These are phyloP conservation scores for Lachancea mirantina DNA, from an alignment of 805 yeast genomes.

Conservation along the genomic window DNA sequence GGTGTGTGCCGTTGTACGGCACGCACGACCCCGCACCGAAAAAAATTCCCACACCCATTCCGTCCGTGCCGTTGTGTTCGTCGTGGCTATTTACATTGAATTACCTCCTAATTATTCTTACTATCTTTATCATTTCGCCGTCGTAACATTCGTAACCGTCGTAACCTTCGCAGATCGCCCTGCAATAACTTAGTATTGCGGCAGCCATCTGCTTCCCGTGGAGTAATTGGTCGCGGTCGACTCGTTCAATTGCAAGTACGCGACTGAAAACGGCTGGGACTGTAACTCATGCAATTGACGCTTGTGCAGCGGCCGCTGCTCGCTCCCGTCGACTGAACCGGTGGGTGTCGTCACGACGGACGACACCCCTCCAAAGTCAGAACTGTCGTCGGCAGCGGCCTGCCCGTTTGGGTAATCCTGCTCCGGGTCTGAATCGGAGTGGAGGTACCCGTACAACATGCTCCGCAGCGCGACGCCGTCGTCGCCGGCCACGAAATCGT, in stretches of 20 bases:
- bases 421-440: conserved; percentile 12
- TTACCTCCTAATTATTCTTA: background rate
- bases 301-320: conserved; percentile 9
- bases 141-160: too few species aligned
- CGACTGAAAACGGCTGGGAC: conserved; percentile 8
- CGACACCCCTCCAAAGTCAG: conserved; percentile 3
- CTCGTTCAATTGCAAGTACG: conserved; percentile 14
- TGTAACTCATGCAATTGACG: background rate
- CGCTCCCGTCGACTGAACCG: conserved; percentile 15
- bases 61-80: background rate
- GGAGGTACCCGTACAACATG: conserved; percentile 11
- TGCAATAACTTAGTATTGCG: conserved; percentile 10
- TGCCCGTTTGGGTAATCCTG: conserved; percentile 10
- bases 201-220: conserved; percentile 12
- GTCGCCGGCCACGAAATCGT: conserved; percentile 15
- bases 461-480: conserved; percentile 15
- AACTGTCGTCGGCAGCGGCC: conserved; percentile 10
- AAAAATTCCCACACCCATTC: background rate
- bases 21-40: background rate
- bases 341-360: conserved; percentile 9
- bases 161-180: too few species aligned
- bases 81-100: background rate
- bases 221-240: conserved; percentile 19
- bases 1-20: background rate
- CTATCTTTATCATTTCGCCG: background rate